These are phyloP conservation scores for Thalassiosira exigua DNA, from an alignment of 352 stramenopile species.

Conservation along the genomic window DNA sequence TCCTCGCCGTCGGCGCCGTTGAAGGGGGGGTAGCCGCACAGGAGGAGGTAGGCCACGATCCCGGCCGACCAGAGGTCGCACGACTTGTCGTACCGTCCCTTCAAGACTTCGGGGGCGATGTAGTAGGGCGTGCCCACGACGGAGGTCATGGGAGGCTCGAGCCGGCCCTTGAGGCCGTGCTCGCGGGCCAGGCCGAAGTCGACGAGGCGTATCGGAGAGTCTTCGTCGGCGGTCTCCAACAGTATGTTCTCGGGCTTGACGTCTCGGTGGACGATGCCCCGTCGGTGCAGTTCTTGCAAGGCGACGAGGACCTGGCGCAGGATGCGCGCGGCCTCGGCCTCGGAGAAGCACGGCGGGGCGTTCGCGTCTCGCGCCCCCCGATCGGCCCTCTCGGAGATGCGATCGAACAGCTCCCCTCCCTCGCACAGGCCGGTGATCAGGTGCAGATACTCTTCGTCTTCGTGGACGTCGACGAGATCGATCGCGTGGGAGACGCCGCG, in stretches of 20 bases:
- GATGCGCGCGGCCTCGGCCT: constrained; percentile 93
- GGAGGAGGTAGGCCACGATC: constrained; percentile 84
- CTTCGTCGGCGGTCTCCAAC: constrained; percentile 90
- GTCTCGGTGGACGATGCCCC: constrained; percentile 94
- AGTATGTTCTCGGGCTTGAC: constrained; percentile 97
- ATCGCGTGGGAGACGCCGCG: constrained; percentile 96
- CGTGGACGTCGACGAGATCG: constrained; percentile 96
- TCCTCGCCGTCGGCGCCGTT: constrained; percentile 88
- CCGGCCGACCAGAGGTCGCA: constrained; percentile 96
- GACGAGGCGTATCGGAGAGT: constrained; percentile 94
- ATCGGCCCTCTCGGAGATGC: constrained; percentile 85
- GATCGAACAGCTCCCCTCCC: constrained; percentile 92
- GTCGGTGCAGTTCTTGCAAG: constrained; percentile 94
- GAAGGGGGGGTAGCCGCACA: constrained; percentile 87
- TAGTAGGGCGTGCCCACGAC: constrained; percentile 76
- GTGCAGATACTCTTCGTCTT: constrained; percentile 97
- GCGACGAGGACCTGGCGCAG: constrained; percentile 93
- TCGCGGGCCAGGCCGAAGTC: constrained; percentile 77
- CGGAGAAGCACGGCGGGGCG: constrained; percentile 90
- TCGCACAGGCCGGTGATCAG: constrained; percentile 97
- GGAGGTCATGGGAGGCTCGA: constrained; percentile 82
- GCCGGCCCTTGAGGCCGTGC: constrained; percentile 59
- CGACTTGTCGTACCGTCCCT: constrained; percentile 91
- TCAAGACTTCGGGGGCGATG: constrained; percentile 87
- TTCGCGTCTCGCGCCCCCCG: constrained; percentile 39